Percentiles rank a stretch among this genome's conserved stretches.
phyloP scores from a whole-genome alignment of 441 rosid genomes.

The Pelargonium citronellum region DNA sequence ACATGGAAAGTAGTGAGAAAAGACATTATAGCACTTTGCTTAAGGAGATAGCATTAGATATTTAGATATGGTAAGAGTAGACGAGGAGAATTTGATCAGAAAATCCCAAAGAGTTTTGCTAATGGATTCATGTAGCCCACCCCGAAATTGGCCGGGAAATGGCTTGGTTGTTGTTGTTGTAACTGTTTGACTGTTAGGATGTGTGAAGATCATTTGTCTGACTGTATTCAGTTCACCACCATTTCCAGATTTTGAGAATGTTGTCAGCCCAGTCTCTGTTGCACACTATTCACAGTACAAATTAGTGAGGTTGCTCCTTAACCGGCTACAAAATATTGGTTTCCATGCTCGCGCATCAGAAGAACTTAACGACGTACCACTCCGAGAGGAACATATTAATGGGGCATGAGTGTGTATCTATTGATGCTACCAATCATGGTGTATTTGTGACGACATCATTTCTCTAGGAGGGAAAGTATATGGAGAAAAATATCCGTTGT shows the following conservation, averaged over 20 bases:
- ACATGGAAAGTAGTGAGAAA: no score
- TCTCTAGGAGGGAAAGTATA: slow-evolving; percentile 41
- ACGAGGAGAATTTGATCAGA: no score
- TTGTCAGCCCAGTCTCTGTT: slow-evolving; percentile 79
- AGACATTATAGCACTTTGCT: no score
- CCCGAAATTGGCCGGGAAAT: no score
- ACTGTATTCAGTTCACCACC: neutral
- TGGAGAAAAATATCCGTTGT: slow-evolving; percentile 50
- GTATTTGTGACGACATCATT: slow-evolving; percentile 53
- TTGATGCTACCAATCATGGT: slow-evolving; percentile 38
- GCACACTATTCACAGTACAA: slow-evolving; percentile 92
- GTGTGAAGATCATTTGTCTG: neutral
- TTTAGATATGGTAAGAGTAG: no score
- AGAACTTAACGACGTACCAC: slow-evolving; percentile 23
- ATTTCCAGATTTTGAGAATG: slow-evolving; percentile 65
- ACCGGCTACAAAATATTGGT: slow-evolving; percentile 50
- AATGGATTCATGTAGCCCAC: no score
- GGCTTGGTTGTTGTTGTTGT: neutral
- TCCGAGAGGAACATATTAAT: slow-evolving; percentile 44
- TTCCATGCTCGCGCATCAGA: slow-evolving; percentile 37
- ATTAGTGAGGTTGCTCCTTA: slow-evolving; percentile 49
- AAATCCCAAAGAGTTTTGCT: no score
- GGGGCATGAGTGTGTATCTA: slow-evolving; percentile 76
- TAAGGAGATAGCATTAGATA: no score
- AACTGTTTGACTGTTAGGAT: neutral